phyloP scores from a whole-genome alignment of 2,329 filamentous ascomycete species.

The Trichophyton benhamiae region DNA sequence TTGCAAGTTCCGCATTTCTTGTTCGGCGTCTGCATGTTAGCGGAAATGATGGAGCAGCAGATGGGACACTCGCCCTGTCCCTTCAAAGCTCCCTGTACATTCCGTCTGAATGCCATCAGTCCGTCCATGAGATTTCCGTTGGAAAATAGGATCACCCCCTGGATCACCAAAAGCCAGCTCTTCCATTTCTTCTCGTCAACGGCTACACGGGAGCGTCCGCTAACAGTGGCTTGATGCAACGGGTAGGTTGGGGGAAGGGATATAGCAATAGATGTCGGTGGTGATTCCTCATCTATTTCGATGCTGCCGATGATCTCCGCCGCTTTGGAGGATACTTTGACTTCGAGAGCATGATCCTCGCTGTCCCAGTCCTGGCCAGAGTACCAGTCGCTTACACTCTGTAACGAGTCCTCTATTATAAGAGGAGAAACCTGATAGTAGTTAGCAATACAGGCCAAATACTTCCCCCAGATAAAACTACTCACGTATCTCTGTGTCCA shows the following conservation, averaged over 20 bases:
- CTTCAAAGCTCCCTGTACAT: constrained; percentile 77
- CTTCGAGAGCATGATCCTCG: constrained; percentile 41
- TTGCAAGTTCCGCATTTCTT: constrained; percentile 88
- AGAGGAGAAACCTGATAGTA: constrained; percentile 30
- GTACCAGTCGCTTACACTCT: constrained; percentile 31
- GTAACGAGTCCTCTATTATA: constrained; percentile 30
- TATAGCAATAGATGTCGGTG: constrained; percentile 71
- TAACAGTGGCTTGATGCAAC: constrained; percentile 62
- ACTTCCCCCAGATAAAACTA: constrained; percentile 15
- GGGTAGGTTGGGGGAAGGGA: constrained; percentile 71
- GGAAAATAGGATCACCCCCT: constrained; percentile 86
- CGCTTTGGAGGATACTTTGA: constrained; percentile 60
- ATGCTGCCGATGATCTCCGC: constrained; percentile 75
- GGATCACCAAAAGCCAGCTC: constrained; percentile 74
- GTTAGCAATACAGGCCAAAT: background rate
- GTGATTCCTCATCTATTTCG: constrained; percentile 73
- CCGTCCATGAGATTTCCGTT: constrained; percentile 83
- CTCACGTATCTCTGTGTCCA: constrained; percentile 85
- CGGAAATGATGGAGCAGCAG: constrained; percentile 87
- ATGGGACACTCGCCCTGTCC: constrained; percentile 93
- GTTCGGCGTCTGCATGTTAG: constrained; percentile 78
- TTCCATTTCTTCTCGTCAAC: constrained; percentile 89
- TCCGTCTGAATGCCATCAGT: constrained; percentile 69
- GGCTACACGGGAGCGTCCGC: constrained; percentile 68
- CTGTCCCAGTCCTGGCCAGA: constrained; percentile 35